phyloP scores from a whole-genome alignment of 2,329 filamentous ascomycete species.

The Paracorniculantispora psalliotae region DNA sequence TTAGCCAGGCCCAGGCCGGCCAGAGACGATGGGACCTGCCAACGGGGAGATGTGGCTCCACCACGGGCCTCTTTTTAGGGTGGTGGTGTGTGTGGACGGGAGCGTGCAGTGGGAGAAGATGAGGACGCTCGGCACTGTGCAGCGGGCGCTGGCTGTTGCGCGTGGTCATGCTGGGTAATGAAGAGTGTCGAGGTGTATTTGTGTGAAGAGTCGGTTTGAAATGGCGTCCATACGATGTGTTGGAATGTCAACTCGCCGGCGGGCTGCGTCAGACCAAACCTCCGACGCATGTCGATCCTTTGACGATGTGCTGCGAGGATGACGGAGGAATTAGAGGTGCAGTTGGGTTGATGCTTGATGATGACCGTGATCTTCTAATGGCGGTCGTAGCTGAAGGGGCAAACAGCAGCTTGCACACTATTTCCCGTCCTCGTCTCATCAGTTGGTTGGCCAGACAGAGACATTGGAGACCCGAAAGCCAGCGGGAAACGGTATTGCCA shows the following conservation, averaged over 20 bases:
- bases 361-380: background rate
- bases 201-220: background rate
- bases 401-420: background rate
- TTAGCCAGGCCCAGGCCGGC: background rate
- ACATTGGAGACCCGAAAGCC: too few relatives aligned
- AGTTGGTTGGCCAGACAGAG: too few relatives aligned
- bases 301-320: background rate
- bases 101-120: background rate
- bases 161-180: background rate
- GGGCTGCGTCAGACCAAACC: constrained; percentile 3
- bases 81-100: background rate
- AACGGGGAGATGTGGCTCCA: background rate
- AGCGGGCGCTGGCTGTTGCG: background rate
- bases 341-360: background rate
- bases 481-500: background rate
- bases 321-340: background rate
- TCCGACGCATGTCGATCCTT: constrained; percentile 2
- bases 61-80: constrained; percentile 5
- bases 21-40: constrained; percentile 5
- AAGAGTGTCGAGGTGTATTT: background rate
- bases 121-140: background rate
- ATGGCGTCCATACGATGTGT: background rate
- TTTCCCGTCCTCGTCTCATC: too few relatives aligned
- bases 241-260: background rate
- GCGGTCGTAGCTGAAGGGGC: background rate